Evolutionary conservation across 345 rosid genomes (phyloP).

Genomic region (Alliaria petiolata): DNA sequence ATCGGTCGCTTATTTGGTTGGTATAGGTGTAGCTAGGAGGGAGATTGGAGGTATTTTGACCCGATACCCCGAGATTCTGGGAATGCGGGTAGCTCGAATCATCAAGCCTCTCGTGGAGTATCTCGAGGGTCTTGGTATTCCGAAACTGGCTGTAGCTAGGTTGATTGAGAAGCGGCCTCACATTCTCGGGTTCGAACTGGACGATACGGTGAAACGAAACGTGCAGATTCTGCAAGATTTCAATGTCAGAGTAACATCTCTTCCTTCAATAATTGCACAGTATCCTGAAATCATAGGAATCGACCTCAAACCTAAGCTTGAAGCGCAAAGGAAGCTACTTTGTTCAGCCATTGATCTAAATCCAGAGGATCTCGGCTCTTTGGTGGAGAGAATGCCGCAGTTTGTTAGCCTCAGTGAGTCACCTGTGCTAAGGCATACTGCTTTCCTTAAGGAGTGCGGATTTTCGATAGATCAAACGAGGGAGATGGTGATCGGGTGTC

Average conservation of each 20-base stretch:
- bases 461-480: conserved; percentile 56
- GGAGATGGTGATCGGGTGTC: conserved; percentile 76
- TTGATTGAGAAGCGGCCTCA: conserved; percentile 81
- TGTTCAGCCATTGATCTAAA: conserved; percentile 43
- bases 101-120: conserved; percentile 87
- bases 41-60: conserved; percentile 80
- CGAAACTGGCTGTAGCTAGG: conserved; percentile 80
- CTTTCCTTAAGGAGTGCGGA: conserved; percentile 63
- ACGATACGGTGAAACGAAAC: conserved; percentile 59
- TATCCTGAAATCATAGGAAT: conserved; percentile 84
- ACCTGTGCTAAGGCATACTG: conserved; percentile 62
- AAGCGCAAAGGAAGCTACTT: conserved; percentile 52
- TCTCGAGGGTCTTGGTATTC: conserved; percentile 70
- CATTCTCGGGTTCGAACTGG: conserved; percentile 71
- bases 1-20: conserved; percentile 83
- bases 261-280: conserved; percentile 81
- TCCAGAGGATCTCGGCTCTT: conserved; percentile 57
- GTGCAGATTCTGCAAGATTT: conserved; percentile 56
- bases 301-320: conserved; percentile 63
- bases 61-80: conserved; percentile 75
- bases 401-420: conserved; percentile 57
- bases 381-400: conserved; percentile 89
- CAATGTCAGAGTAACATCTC: conserved; percentile 46
- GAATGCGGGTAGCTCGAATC: conserved; percentile 85
- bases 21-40: conserved; percentile 88